Evolutionary conservation across 1,139 yeast genomes (phyloP), one percentile per base, ranked within the genome.

Genomic region (Candida smagusa): DNA sequence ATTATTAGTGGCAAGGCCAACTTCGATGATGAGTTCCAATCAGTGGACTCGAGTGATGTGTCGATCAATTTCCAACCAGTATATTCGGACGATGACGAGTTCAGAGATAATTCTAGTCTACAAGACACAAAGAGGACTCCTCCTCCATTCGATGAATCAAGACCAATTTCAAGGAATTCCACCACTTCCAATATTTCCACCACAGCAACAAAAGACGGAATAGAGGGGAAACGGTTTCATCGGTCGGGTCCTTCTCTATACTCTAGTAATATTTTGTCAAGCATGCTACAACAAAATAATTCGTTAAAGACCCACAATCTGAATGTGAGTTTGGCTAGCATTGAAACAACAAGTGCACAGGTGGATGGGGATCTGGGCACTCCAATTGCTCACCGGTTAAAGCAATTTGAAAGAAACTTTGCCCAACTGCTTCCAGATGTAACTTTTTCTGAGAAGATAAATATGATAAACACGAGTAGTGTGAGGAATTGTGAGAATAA

Each of bases 171-270:
- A 0, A 66, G 86, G 37, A 74, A 75, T 34, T 79, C 86, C 12
- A 74, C 76, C 26, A 75, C 82, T 2, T 79, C 86, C 2, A 81
- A 84, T 36, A 58, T 81, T 25, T 80, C 87, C 0, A 80, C 83
- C 13, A 81, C 84, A 2, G 88, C 88, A 9, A 80, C 85, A 22
- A 81, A 81, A 50, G 88, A 82, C 52, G 88, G 88, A 0, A 59
- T 81, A 6, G 87, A 81, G 54, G 88, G 88, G 2, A 74, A 77
- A 47, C 59, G 73, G 37, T 64, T 77, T 35, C 79, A 74, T 47
- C 61, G 55, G 28, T 56, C 55, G 25, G 72, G 72, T 0, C 72
- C 70, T 5, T 60, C 64, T 12, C 55, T 64, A 2, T 68, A 65
- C 44, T 58, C 72, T 3, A 57, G 57, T 34, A 61, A 61, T 35